Evolutionary conservation across 768 basidiomycete genomes (phyloP), one percentile per base, ranked within the genome.

Genomic region (Agaricus subrufescens): DNA sequence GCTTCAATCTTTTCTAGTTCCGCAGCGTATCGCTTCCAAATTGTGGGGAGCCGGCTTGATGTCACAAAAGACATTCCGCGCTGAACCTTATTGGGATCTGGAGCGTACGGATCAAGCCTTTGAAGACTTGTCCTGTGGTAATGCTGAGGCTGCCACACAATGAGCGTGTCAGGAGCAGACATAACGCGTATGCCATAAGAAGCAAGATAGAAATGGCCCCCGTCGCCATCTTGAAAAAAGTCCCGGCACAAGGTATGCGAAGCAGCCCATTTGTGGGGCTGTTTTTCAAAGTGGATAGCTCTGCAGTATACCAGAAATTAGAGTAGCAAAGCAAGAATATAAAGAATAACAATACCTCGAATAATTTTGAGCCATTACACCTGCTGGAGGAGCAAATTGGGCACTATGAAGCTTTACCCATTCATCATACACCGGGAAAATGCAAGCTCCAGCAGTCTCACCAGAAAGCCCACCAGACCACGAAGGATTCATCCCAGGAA

Each of bases 101-200:
- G 19, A 10, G 42, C 34, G 7, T 46, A 23, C 11, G 63, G 61
- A 38, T 56, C 15, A 26, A 42, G 46, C 9, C 61, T 15, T 39
- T 52, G 61, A 12, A 64, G 58, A 48, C 63, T 62, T 0, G 61
- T 64, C 10, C 61, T 54, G 52, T 64, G 63, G 11, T 46, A 19
- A 15, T 61, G 52, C 0, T 4, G 27, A 12, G 61, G 63, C n/a
- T 37, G 40, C 63, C 63, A 64, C 8, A 50, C 58, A 4, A 63
- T 38, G 4, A 63, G n/a, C 9, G 59, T 52, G 40, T 65, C 56
- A 1, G 51, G 45, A 14, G 53, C 52, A 3, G 5, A 47, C 30
- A 49, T 12, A 37, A 63, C 45, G 0, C 42, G 38, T 2, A 64
- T 52, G 4, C 61, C 59, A 50, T 62, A 59, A 0, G 49, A 26